These are phyloP conservation scores for Tricholoma saponaceum DNA, from an alignment of 768 basidiomycete species.

Conservation along the genomic window DNA sequence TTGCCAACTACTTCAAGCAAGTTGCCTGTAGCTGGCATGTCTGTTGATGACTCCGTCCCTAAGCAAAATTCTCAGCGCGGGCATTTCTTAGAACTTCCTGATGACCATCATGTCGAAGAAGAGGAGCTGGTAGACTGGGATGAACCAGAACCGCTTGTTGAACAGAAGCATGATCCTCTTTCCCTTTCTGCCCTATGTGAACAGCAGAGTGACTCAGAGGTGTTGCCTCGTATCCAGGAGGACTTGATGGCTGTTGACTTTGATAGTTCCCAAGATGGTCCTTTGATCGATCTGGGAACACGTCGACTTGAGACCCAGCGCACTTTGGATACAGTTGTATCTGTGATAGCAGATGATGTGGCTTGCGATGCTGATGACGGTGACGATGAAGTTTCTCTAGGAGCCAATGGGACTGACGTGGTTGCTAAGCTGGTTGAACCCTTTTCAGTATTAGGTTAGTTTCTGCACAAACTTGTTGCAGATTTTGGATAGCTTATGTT, in stretches of 20 bases:
- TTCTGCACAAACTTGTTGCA: no score
- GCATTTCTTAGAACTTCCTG: not conserved
- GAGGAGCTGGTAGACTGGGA: not conserved
- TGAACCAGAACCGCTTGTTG: not conserved
- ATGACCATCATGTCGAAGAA: not conserved
- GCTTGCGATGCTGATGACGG: no score
- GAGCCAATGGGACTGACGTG: no score
- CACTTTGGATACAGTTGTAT: no score
- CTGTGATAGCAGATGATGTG: no score
- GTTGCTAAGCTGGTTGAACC: no score
- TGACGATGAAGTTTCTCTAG: no score
- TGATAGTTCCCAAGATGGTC: not conserved
- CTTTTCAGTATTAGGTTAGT: no score
- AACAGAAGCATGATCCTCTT: not conserved
- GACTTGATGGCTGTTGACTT: not conserved
- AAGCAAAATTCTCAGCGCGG: not conserved
- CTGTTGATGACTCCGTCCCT: not conserved
- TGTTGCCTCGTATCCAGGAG: not conserved
- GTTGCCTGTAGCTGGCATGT: not conserved
- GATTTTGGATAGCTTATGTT: not conserved
- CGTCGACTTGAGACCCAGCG: no score
- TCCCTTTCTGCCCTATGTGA: not conserved
- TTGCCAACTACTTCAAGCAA: no score
- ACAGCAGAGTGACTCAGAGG: not conserved
- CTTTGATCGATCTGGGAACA: no score